A percentile compares a stretch with the other conserved stretches of the same genome.
These are phyloP conservation scores for Apiospora marii DNA, from an alignment of 2,329 filamentous ascomycete species.

Conservation along the genomic window DNA sequence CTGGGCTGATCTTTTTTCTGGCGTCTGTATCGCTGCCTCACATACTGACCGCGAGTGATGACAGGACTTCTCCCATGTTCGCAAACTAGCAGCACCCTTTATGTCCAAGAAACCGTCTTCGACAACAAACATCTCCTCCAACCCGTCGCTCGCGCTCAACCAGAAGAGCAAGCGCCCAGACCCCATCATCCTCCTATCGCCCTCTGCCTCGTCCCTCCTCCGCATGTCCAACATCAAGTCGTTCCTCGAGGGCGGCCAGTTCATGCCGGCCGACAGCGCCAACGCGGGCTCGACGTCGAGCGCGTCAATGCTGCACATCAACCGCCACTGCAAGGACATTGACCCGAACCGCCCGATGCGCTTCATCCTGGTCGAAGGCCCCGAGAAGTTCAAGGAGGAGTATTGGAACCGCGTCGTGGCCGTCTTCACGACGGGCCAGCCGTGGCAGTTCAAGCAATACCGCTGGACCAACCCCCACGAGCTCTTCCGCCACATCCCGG, in stretches of 20 bases:
- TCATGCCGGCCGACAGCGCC: conserved; percentile 74
- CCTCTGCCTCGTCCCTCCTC: conserved; percentile 91
- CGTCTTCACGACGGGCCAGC: conserved; percentile 96
- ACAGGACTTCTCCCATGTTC: conserved; percentile 94
- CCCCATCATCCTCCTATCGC: conserved; percentile 96
- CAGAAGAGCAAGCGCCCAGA: conserved; percentile 66
- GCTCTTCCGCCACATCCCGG: conserved; percentile 86
- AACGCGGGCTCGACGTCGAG: conserved; percentile 67
- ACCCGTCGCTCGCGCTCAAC: conserved; percentile 60
- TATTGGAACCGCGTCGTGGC: conserved; percentile 97
- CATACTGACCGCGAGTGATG: conserved; percentile 14
- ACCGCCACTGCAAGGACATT: conserved; percentile 76
- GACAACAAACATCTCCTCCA: conserved; percentile 46
- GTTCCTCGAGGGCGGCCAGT: conserved; percentile 87
- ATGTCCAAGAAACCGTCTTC: conserved; percentile 67
- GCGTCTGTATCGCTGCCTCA: too few relatives aligned
- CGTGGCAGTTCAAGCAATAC: conserved; percentile 99
- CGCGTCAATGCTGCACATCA: conserved; percentile 85
- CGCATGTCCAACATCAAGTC: conserved; percentile 96
- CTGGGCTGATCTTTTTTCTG: neutral
- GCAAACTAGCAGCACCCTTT: conserved; percentile 83
- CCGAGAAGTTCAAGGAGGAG: conserved; percentile 95
- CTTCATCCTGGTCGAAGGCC: conserved; percentile 94
- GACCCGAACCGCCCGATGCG: conserved; percentile 78
- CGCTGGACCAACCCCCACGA: conserved; percentile 92